Evolutionary conservation across 2,329 filamentous ascomycete genomes (phyloP).

Genomic region (Fusarium tupiense): DNA sequence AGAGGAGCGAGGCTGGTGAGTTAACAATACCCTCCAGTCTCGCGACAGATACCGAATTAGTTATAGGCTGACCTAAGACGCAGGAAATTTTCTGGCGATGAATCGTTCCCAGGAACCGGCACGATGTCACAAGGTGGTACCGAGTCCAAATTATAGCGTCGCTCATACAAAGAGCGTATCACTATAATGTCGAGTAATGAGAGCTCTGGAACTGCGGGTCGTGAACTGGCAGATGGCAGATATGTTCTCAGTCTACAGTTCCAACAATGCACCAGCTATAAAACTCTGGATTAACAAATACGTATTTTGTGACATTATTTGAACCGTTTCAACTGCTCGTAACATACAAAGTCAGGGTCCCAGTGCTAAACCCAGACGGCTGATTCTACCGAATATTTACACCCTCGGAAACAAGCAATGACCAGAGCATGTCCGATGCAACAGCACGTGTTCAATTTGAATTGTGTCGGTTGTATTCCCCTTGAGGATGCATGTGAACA

Average conservation of each 20-base stretch:
- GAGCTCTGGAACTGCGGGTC: not conserved
- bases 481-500: not conserved
- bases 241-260: not conserved
- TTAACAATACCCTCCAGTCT: conserved; percentile 34
- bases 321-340: not conserved
- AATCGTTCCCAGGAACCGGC: conserved; percentile 59
- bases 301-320: not conserved
- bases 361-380: conserved; percentile 2
- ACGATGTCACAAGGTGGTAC: conserved; percentile 46
- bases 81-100: conserved; percentile 64
- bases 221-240: not conserved
- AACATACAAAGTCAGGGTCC: not conserved
- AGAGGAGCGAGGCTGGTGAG: conserved; percentile 88
- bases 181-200: not conserved
- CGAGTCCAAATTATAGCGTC: conserved; percentile 47
- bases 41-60: conserved; percentile 8
- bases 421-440: not conserved
- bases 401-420: conserved; percentile 1
- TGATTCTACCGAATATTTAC: not conserved
- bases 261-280: conserved; percentile 19
- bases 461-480: not conserved
- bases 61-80: conserved; percentile 29
- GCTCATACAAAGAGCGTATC: not conserved
- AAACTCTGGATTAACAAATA: not conserved
- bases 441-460: not conserved